phyloP scores from a whole-genome alignment of 2,329 filamentous ascomycete species.

The Zelopaecilomyces penicillatus region DNA sequence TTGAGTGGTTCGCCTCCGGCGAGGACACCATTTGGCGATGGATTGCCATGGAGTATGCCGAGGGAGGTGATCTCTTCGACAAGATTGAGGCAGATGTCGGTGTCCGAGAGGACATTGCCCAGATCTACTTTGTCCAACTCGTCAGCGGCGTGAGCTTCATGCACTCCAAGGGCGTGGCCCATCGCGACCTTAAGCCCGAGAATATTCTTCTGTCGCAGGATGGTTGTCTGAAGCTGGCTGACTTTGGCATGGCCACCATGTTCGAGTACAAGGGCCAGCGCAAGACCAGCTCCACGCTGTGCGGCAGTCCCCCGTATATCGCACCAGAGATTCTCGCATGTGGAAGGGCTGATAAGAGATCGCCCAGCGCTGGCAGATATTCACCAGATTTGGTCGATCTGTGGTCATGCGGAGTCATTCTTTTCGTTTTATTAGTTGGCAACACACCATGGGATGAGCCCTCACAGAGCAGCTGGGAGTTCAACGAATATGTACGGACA shows the following conservation, averaged over 20 bases:
- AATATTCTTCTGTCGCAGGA: conserved; percentile 83
- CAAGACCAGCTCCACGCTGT: conserved; percentile 81
- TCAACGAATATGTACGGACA: conserved; percentile 72
- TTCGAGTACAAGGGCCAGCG: conserved; percentile 81
- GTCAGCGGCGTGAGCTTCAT: conserved; percentile 87
- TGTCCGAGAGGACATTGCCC: conserved; percentile 88
- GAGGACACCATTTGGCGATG: conserved; percentile 85
- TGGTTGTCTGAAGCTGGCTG: conserved; percentile 86
- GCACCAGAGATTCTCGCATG: conserved; percentile 77
- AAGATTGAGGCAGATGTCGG: conserved; percentile 98
- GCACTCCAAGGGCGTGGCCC: conserved; percentile 90
- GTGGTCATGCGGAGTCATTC: conserved; percentile 96
- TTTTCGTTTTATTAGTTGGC: conserved; percentile 89
- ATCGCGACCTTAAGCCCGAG: conserved; percentile 87
- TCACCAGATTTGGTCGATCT: conserved; percentile 78
- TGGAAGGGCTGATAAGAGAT: conserved; percentile 36
- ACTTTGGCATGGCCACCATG: conserved; percentile 91
- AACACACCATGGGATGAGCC: conserved; percentile 98
- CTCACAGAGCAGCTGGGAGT: conserved; percentile 79
- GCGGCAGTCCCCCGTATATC: conserved; percentile 94
- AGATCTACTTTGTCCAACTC: conserved; percentile 91
- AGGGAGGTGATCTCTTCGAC: conserved; percentile 94
- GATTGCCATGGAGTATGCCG: conserved; percentile 97
- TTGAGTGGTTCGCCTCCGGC: conserved; percentile 81
- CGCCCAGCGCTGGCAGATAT: conserved; percentile 51